These are phyloP conservation scores for Raffaelea arxii DNA, from an alignment of 2,329 filamentous ascomycete species.

Conservation along the genomic window DNA sequence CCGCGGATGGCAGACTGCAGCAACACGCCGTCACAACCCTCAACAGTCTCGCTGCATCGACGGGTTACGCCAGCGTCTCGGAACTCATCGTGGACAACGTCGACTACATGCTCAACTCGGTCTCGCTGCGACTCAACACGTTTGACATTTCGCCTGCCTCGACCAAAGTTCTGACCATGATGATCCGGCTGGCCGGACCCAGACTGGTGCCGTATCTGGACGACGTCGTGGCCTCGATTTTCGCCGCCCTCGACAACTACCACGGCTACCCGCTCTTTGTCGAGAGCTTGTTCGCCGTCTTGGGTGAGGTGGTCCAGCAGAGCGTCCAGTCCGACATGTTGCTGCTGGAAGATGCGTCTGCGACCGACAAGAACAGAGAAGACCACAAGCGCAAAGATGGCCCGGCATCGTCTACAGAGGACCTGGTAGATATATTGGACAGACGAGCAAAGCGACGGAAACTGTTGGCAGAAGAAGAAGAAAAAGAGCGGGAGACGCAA, in stretches of 20 bases:
- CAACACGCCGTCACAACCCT: slow-evolving; percentile 75
- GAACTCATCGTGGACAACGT: slow-evolving; percentile 82
- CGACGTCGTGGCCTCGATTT: slow-evolving; percentile 83
- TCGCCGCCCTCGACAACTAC: slow-evolving; percentile 86
- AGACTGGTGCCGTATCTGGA: slow-evolving; percentile 78
- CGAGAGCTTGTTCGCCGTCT: slow-evolving; percentile 71
- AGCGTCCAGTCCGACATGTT: slow-evolving; percentile 52
- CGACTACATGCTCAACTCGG: slow-evolving; percentile 92
- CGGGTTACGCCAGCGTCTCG: slow-evolving; percentile 64
- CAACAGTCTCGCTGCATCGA: slow-evolving; percentile 67
- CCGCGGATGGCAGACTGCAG: slow-evolving; percentile 55
- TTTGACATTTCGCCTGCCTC: slow-evolving; percentile 88
- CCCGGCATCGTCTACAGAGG: not conserved
- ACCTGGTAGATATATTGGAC: slow-evolving; percentile 6
- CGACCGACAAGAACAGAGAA: slow-evolving; percentile 7
- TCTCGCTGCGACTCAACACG: slow-evolving; percentile 79
- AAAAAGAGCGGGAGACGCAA: slow-evolving; percentile 21
- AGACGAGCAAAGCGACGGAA: slow-evolving; percentile 17
- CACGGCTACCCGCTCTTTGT: slow-evolving; percentile 86
- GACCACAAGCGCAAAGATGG: slow-evolving; percentile 7
- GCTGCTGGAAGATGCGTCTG: slow-evolving; percentile 31
- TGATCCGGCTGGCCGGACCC: slow-evolving; percentile 79
- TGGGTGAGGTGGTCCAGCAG: slow-evolving; percentile 76
- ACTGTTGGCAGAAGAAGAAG: not conserved
- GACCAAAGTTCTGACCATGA: slow-evolving; percentile 86